These are phyloP conservation scores for Neocucurbitaria cava DNA, from an alignment of 2,329 filamentous ascomycete genomes.

Conservation along the genomic window DNA sequence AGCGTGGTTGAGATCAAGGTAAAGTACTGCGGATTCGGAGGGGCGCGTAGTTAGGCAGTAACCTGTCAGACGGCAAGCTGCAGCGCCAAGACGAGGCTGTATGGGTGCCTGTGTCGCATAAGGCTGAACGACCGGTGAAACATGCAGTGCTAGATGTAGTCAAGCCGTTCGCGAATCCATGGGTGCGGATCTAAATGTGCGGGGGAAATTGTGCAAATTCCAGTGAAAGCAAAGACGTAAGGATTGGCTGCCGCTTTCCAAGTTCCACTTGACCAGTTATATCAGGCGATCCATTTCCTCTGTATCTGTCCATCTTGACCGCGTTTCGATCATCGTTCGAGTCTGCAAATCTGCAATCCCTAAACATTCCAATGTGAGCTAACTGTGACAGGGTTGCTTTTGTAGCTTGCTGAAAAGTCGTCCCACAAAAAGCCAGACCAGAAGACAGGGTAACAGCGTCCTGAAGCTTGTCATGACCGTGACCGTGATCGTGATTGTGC, in stretches of 20 bases:
- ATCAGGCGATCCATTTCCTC: background rate
- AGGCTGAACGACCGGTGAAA: background rate
- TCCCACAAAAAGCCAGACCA: background rate
- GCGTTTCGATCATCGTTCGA: background rate
- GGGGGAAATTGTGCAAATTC: constrained; percentile 1
- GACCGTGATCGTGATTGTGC: too few relatives aligned
- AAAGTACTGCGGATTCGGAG: background rate
- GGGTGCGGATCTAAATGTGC: background rate
- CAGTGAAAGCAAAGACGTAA: background rate
- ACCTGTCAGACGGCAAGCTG: background rate
- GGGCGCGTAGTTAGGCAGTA: background rate
- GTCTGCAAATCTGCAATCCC: background rate
- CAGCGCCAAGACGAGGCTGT: constrained; percentile 4
- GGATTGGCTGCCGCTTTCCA: background rate
- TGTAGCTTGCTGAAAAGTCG: constrained; percentile 2
- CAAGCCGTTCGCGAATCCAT: background rate
- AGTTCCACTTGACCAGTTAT: background rate
- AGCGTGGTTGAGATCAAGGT: background rate
- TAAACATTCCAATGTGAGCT: background rate
- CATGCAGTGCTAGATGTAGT: background rate
- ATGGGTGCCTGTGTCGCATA: background rate
- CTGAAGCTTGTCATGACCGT: too few relatives aligned
- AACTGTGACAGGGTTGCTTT: constrained; percentile 4
- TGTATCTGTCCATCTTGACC: too few relatives aligned
- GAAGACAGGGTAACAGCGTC: too few relatives aligned